Conservation (phyloP, 1,284 basidiomycete genomes). For the Testicularia cyperi region DNA sequence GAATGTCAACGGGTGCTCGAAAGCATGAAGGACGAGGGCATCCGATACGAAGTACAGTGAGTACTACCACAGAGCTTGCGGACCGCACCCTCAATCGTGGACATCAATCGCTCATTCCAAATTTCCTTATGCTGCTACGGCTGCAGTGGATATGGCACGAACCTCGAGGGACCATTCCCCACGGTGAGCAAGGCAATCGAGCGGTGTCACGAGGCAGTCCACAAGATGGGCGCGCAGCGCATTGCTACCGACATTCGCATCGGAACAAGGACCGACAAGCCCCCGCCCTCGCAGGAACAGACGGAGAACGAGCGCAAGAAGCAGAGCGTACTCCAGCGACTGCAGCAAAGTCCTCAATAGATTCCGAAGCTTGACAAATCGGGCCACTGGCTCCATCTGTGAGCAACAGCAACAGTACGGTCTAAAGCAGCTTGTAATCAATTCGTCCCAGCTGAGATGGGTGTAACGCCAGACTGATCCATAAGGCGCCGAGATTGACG, state of each 20-base stretch:
- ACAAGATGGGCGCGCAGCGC: conserved; percentile 52
- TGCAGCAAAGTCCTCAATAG: no score
- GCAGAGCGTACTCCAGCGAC: conserved; percentile 50
- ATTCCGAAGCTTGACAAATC: no score
- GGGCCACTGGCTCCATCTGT: no score
- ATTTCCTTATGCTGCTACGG: no score
- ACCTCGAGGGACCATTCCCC: conserved; percentile 54
- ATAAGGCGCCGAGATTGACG: no score
- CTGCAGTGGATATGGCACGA: conserved; percentile 57
- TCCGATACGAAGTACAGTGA: conserved; percentile 55
- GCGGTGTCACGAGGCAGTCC: conserved; percentile 56
- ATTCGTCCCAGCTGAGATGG: no score
- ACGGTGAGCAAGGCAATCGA: conserved; percentile 51
- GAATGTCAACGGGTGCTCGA: conserved; percentile 57
- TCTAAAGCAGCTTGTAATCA: no score
- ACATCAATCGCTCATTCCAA: no score
- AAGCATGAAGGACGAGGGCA: conserved; percentile 42
- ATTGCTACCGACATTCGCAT: conserved; percentile 59
- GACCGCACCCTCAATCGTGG: no score
- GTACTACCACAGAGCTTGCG: no score
- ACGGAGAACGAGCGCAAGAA: conserved; percentile 57
- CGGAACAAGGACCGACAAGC: conserved; percentile 54
- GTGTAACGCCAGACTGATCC: no score
- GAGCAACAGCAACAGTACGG: no score
- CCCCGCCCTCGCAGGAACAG: conserved; percentile 25